A percentile compares a stretch with the other conserved stretches of the same genome.
These are phyloP conservation scores for Ustilago curta DNA, from an alignment of 1,284 basidiomycete species.

Conservation along the genomic window DNA sequence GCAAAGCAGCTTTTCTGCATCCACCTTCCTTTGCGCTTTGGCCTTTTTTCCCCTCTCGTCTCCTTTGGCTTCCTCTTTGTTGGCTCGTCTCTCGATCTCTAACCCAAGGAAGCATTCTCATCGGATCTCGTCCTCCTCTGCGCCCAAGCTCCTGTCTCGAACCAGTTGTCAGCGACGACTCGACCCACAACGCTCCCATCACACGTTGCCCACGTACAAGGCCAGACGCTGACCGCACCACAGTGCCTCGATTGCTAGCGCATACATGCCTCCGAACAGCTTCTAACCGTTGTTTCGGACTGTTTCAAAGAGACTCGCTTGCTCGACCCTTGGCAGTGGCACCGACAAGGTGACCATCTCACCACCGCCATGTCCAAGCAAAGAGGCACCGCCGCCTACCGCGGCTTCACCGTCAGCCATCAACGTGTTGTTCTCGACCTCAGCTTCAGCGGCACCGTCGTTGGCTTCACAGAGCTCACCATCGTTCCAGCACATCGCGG, in stretches of 20 bases:
- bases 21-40: constrained; percentile 6
- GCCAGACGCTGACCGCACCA: background rate
- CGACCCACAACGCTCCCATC: background rate
- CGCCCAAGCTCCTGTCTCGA: background rate
- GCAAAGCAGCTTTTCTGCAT: constrained; percentile 23
- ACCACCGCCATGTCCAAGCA: constrained; percentile 38
- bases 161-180: background rate
- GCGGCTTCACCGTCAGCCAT: constrained; percentile 73
- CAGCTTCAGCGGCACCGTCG: constrained; percentile 76
- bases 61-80: background rate
- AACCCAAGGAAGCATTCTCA: constrained; percentile 2
- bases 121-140: background rate
- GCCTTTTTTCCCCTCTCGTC: background rate
- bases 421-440: constrained; percentile 91
- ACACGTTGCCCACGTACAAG: background rate
- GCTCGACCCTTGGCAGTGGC: background rate
- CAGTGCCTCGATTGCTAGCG: background rate
- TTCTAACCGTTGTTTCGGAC: background rate
- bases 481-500: constrained; percentile 81
- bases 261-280: constrained; percentile 13
- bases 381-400: constrained; percentile 39
- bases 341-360: background rate
- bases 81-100: background rate
- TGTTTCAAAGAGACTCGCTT: background rate
- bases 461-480: constrained; percentile 84